A percentile compares a stretch with the other conserved stretches of the same genome.
Evolutionary conservation across 2,329 filamentous ascomycete species (phyloP).

Genomic region (Emydomyces testavorans): DNA sequence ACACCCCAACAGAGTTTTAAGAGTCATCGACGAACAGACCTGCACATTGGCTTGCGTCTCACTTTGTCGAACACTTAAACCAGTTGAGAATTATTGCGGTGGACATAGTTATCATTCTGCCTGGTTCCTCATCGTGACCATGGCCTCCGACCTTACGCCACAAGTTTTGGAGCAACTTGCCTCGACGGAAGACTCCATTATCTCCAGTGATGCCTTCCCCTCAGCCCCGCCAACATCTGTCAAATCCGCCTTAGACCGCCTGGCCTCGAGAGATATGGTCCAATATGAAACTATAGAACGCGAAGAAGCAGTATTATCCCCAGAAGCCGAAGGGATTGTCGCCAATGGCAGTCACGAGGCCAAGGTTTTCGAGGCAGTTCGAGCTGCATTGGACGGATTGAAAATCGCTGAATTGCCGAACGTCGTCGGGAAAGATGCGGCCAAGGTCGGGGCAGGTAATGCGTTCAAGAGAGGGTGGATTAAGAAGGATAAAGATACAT

Average conservation of each 20-base stretch:
- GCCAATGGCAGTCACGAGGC: conserved; percentile 70
- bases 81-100: background rate
- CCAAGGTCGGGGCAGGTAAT: conserved; percentile 74
- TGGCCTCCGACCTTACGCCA: conserved; percentile 48
- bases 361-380: conserved; percentile 65
- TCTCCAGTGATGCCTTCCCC: conserved; percentile 60
- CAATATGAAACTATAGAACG: conserved; percentile 70
- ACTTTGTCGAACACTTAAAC: background rate
- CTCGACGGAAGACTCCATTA: conserved; percentile 48
- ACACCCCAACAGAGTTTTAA: background rate
- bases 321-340: conserved; percentile 61
- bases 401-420: conserved; percentile 59
- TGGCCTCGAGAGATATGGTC: conserved; percentile 76
- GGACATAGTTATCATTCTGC: background rate
- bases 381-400: conserved; percentile 63
- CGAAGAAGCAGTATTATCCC: conserved; percentile 64
- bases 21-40: background rate
- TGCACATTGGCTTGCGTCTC: background rate
- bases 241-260: conserved; percentile 79
- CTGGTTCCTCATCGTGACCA: conserved; percentile 19
- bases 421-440: conserved; percentile 37
- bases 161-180: conserved; percentile 56
- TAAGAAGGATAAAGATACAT: conserved; percentile 49
- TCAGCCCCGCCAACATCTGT: conserved; percentile 53
- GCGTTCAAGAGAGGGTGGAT: conserved; percentile 70